phyloP scores from a whole-genome alignment of 495 filamentous ascomycete genomes.

The Diplogelasinospora grovesii region DNA sequence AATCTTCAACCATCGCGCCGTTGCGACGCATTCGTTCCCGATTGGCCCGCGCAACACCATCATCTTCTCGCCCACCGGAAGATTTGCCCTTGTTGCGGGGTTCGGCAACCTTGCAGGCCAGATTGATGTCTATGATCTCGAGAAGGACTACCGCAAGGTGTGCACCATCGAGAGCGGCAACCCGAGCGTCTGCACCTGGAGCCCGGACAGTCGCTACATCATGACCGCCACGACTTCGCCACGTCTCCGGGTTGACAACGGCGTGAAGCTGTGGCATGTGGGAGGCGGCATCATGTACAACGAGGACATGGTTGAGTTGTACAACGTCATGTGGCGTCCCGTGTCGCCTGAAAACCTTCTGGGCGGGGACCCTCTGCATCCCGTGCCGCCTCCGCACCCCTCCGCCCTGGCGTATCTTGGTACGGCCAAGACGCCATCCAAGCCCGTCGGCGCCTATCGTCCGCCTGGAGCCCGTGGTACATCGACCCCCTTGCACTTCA shows the following conservation, averaged over 20 bases:
- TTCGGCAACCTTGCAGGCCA: constrained; percentile 97
- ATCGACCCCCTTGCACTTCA: constrained; percentile 86
- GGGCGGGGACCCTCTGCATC: constrained; percentile 65
- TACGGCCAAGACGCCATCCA: constrained; percentile 84
- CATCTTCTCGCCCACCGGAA: constrained; percentile 86
- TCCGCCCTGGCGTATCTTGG: constrained; percentile 79
- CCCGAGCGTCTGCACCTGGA: constrained; percentile 91
- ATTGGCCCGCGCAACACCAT: constrained; percentile 90
- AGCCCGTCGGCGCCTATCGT: constrained; percentile 90
- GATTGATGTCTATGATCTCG: constrained; percentile 94
- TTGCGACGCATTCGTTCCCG: constrained; percentile 73
- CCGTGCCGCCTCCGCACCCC: constrained; percentile 71
- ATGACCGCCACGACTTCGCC: constrained; percentile 95
- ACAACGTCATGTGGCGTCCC: constrained; percentile 87
- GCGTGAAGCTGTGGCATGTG: constrained; percentile 91
- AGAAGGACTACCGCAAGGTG: constrained; percentile 84
- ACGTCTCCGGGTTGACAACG: constrained; percentile 91
- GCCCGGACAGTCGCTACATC: constrained; percentile 89
- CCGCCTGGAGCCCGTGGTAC: constrained; percentile 92
- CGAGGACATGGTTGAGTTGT: constrained; percentile 87
- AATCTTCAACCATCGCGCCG: constrained; percentile 84
- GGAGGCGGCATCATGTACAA: constrained; percentile 88
- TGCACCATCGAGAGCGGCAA: constrained; percentile 94
- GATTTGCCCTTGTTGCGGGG: constrained; percentile 87
- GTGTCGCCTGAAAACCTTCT: constrained; percentile 54